These are phyloP conservation scores for Eudorina sp. DNA, from an alignment of 139 green algal species.

Conservation along the genomic window DNA sequence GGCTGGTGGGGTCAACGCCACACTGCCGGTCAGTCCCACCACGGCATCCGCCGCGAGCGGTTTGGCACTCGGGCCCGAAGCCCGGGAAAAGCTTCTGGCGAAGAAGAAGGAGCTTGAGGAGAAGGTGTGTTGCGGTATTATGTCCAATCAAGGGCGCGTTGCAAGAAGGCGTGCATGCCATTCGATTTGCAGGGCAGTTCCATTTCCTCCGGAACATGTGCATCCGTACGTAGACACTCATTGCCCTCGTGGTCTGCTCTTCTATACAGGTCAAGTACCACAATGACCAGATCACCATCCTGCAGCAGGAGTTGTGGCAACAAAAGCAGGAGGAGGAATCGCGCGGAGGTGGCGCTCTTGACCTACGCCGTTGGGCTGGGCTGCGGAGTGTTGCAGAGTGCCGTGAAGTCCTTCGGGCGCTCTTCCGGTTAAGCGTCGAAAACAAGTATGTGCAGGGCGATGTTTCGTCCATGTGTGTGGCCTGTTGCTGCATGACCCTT, in stretches of 20 bases:
- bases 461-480: too few relatives aligned
- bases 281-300: constrained; percentile 63
- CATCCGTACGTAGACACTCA: too few relatives aligned
- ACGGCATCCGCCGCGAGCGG: neutral
- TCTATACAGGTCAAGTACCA: constrained; percentile 51
- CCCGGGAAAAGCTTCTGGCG: constrained; percentile 56
- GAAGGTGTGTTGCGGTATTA: constrained; percentile 35
- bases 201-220: too few relatives aligned
- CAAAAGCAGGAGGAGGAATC: constrained; percentile 82
- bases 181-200: too few relatives aligned
- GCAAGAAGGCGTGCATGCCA: too few relatives aligned
- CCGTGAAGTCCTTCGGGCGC: constrained; percentile 75
- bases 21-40: neutral
- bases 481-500: too few relatives aligned
- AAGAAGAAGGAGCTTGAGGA: constrained; percentile 58
- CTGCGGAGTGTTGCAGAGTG: constrained; percentile 76
- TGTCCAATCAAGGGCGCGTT: too few relatives aligned
- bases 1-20: neutral
- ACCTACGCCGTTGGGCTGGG: constrained; percentile 81
- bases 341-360: constrained; percentile 68
- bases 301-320: constrained; percentile 76
- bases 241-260: too few relatives aligned
- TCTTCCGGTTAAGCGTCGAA: constrained; percentile 79
- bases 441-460: constrained; percentile 62
- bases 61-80: neutral